These are phyloP conservation scores for Lojkania enalia DNA, from an alignment of 2,329 filamentous ascomycete genomes.

Conservation along the genomic window DNA sequence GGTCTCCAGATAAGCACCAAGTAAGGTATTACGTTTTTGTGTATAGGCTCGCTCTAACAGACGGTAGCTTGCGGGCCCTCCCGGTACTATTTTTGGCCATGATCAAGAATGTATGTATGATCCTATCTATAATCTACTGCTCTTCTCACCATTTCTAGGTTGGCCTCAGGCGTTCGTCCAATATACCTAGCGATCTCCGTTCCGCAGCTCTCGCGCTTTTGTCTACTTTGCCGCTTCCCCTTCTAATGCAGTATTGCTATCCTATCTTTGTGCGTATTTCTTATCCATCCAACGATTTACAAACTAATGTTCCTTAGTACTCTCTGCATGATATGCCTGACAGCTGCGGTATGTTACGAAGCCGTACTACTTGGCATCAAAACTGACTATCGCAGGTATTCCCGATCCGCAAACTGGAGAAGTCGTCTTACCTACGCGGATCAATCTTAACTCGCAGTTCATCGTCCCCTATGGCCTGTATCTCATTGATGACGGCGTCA, in stretches of 20 bases:
- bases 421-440: slow-evolving; percentile 79
- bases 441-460: slow-evolving; percentile 86
- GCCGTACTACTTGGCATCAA: too few relatives aligned
- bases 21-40: too few relatives aligned
- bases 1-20: slow-evolving; percentile 88
- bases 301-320: slow-evolving; percentile 61
- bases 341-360: too few relatives aligned
- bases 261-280: slow-evolving; percentile 38
- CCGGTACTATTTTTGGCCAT: slow-evolving; percentile 90
- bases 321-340: slow-evolving; percentile 96
- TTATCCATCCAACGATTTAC: background rate
- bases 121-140: background rate
- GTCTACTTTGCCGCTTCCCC: slow-evolving; percentile 88
- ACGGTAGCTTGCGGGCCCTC: slow-evolving; percentile 78
- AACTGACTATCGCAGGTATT: too few relatives aligned
- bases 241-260: slow-evolving; percentile 88
- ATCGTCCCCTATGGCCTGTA: slow-evolving; percentile 91
- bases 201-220: slow-evolving; percentile 90
- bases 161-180: slow-evolving; percentile 86
- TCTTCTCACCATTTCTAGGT: slow-evolving; percentile 48
- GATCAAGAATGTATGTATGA: slow-evolving; percentile 78
- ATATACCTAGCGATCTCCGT: slow-evolving; percentile 87
- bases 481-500: slow-evolving; percentile 95
- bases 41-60: too few relatives aligned
- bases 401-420: slow-evolving; percentile 85